Conservation (phyloP, 2,329 filamentous ascomycete species). For the Talaromyces sp. region DNA sequence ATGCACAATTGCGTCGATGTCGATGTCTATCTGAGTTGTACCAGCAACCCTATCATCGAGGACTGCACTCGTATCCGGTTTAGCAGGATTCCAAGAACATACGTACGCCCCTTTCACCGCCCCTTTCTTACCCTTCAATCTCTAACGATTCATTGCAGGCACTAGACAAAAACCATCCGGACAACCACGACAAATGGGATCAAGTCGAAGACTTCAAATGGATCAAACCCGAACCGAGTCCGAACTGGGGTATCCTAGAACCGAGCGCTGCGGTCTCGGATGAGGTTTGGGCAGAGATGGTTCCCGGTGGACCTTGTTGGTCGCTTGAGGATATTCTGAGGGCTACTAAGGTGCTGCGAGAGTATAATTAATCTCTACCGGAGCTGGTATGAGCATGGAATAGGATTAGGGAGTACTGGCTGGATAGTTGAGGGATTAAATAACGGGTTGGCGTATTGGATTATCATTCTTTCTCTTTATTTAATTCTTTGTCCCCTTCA, state of each 20-base stretch:
- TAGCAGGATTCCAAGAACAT: constrained; percentile 65
- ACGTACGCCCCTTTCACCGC: constrained; percentile 54
- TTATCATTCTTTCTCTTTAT: neutral
- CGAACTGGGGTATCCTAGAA: constrained; percentile 75
- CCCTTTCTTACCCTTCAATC: neutral
- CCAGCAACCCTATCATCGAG: constrained; percentile 88
- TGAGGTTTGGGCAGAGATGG: constrained; percentile 64
- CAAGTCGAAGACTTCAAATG: constrained; percentile 97
- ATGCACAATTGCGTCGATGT: constrained; percentile 84
- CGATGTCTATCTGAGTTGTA: constrained; percentile 76
- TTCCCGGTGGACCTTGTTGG: constrained; percentile 60
- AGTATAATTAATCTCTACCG: too few relatives aligned
- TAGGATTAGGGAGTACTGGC: neutral
- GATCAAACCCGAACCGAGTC: constrained; percentile 80
- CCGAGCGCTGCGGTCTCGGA: constrained; percentile 58
- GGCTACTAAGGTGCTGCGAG: constrained; percentile 31
- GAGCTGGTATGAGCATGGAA: neutral
- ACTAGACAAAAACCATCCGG: constrained; percentile 29
- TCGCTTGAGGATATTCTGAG: constrained; percentile 63
- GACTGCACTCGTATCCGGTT: constrained; percentile 77
- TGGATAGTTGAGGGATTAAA: neutral
- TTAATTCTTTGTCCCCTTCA: neutral
- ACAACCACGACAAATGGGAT: constrained; percentile 68
- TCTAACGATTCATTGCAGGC: constrained; percentile 21
- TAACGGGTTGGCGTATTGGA: neutral